phyloP scores from a whole-genome alignment of 2,329 filamentous ascomycete genomes.

The Bertia moriformis region DNA sequence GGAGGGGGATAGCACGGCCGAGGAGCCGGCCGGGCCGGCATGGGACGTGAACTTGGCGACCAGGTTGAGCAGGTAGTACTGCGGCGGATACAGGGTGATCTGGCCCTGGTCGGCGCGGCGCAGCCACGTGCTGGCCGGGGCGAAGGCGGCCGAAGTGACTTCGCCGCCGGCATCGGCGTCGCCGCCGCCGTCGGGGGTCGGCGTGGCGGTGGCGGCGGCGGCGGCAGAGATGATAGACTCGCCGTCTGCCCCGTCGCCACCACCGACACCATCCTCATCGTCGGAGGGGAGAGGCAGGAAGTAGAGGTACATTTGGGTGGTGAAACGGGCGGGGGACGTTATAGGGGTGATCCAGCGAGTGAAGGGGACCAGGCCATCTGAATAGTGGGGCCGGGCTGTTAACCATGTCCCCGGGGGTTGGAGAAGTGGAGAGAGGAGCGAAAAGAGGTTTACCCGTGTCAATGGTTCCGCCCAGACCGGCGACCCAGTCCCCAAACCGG shows the following conservation, averaged over 20 bases:
- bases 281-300: constrained; percentile 54
- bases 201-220: constrained; percentile 47
- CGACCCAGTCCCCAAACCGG: constrained; percentile 53
- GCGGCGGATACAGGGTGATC: constrained; percentile 80
- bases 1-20: no score
- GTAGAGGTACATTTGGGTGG: constrained; percentile 94
- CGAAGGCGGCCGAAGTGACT: constrained; percentile 62
- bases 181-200: constrained; percentile 43
- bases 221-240: constrained; percentile 53
- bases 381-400: no score
- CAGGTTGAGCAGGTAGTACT: constrained; percentile 48
- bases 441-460: constrained; percentile 41
- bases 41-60: neutral
- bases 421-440: neutral
- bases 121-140: constrained; percentile 57
- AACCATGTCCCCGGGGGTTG: neutral
- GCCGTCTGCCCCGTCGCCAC: constrained; percentile 19
- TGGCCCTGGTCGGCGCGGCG: constrained; percentile 42
- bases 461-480: constrained; percentile 36
- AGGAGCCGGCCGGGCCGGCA: no score
- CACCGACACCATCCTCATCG: no score
- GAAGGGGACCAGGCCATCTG: constrained; percentile 61
- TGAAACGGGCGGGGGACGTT: constrained; percentile 62
- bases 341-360: constrained; percentile 82
- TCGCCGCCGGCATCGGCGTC: constrained; percentile 41